Conservation (phyloP, 495 filamentous ascomycete genomes). For the Talaromyces nanjingensis region DNA sequence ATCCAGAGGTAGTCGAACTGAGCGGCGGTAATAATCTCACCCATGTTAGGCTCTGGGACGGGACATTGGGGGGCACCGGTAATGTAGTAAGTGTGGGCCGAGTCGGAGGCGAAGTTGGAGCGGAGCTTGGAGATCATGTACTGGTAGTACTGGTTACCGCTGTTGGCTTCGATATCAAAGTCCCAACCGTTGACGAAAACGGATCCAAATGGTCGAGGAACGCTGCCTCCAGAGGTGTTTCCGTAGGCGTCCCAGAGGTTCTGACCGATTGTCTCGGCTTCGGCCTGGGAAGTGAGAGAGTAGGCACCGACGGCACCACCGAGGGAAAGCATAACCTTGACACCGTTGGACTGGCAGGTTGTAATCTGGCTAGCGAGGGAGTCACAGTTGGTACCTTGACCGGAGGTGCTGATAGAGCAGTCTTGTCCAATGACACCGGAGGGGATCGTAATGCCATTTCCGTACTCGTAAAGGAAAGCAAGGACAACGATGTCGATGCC, state of each 20-base stretch:
- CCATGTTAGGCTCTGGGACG: conserved; percentile 48
- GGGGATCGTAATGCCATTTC: conserved; percentile 20
- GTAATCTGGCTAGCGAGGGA: conserved; percentile 36
- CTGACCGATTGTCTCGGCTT: conserved; percentile 40
- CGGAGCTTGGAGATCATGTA: conserved; percentile 41
- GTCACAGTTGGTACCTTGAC: conserved; percentile 25
- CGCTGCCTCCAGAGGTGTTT: conserved; percentile 23
- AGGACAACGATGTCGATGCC: conserved; percentile 45
- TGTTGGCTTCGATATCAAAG: conserved; percentile 34
- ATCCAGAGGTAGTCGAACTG: conserved; percentile 35
- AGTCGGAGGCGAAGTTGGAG: conserved; percentile 33
- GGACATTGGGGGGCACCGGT: conserved; percentile 52
- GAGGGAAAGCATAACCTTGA: conserved; percentile 43
- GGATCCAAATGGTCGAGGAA: conserved; percentile 44
- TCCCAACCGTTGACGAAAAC: conserved; percentile 55
- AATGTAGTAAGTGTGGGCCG: conserved; percentile 45
- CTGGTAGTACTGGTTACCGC: conserved; percentile 29
- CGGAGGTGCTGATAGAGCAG: conserved; percentile 14
- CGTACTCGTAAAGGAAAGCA: conserved; percentile 42
- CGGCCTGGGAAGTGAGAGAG: conserved; percentile 28
- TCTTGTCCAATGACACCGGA: conserved; percentile 21
- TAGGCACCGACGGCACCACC: conserved; percentile 35
- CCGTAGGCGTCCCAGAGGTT: conserved; percentile 50
- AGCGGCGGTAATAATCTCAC: conserved; percentile 22
- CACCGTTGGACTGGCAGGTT: conserved; percentile 42